Evolutionary conservation across 139 green algal genomes (phyloP), one percentile per base, ranked within the genome.

Genomic region (Coelastrella sp.): DNA sequence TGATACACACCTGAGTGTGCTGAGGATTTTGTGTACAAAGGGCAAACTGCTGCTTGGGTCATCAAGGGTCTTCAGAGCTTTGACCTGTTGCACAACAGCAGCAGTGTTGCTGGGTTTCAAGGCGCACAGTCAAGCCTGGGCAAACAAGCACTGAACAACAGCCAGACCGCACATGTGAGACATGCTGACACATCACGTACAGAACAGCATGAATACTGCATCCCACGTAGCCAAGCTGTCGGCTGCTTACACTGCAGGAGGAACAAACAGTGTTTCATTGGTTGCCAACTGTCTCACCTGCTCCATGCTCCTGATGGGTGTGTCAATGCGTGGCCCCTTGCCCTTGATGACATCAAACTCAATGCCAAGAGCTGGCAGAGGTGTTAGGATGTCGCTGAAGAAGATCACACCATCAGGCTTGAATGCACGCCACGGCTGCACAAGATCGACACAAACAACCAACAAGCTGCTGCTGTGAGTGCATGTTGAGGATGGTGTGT

Each of bases 381-480:
- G 98, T 5, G 98, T 99, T 20, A 99, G 95, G 87, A 99, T 99
- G 93, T 99, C 98, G 66, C 94, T 98, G 95, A 99, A 99, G 94
- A 99, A 98, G 94, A 99, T 99, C 80, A 99, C 98, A 73, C 97
- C 98, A 85, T 99, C 98, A 1, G 98, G 93, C 54, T 96, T 92
- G 93, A 99, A 99, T 2, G 98, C 96, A 16, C 95, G 89, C 95
- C 95, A 99, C 5, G 98, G 98, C 96, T 99, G 77, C 86, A 96
- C 13, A 95, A 96, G 17, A 95, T 92, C 85, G 94, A n/a, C n/a
- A 2, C 65, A 73, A 57, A 5, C 73, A 78, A 64, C 7, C 0
- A 2, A 66, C 78, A 85, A 23, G 20, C 19, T 32, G 73, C 17
- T 10, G 16, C 20, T 32, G 73, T 10, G 3, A 64, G n/a, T n/a